Conservation (phyloP, 208 protist genomes). For the Trypanosoma cruzi region DNA sequence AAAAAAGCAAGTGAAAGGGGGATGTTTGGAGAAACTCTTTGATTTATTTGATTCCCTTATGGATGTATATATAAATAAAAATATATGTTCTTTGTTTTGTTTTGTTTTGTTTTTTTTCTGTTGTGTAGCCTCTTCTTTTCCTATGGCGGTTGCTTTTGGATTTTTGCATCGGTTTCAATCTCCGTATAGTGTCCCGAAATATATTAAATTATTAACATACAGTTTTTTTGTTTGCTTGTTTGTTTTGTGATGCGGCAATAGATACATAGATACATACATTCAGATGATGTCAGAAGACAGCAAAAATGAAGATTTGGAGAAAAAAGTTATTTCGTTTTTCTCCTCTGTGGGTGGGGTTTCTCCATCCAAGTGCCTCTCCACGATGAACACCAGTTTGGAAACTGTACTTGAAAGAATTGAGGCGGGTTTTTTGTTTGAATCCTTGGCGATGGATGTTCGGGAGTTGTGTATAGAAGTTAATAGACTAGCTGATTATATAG, state of each 20-base stretch:
- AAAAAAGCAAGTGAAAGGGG: background rate
- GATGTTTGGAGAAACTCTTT: background rate
- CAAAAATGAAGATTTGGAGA: conserved; percentile 14
- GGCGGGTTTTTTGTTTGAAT: conserved; percentile 7
- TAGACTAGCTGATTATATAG: conserved; percentile 29
- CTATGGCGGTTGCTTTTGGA: background rate
- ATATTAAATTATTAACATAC: too few species aligned
- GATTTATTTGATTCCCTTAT: background rate
- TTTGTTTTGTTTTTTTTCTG: conserved; percentile 16
- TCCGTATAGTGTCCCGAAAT: too few species aligned
- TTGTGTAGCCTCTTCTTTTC: background rate
- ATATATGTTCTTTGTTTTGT: conserved; percentile 4
- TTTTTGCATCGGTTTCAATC: too few species aligned
- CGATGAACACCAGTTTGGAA: conserved; percentile 28
- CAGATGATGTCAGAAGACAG: conserved; percentile 10
- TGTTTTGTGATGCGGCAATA: background rate
- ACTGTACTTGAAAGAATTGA: conserved; percentile 20
- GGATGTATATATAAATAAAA: conserved; percentile 10
- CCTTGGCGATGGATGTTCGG: conserved; percentile 22
- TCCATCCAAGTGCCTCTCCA: conserved; percentile 21
- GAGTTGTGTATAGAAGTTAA: conserved; percentile 31
- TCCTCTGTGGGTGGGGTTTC: conserved; percentile 31
- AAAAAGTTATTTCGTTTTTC: conserved; percentile 13
- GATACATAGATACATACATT: background rate
- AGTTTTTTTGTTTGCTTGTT: conserved; percentile 8